Evolutionary conservation across 352 stramenopile genomes (phyloP).

Genomic region (Halophytophthora polymorphica): DNA sequence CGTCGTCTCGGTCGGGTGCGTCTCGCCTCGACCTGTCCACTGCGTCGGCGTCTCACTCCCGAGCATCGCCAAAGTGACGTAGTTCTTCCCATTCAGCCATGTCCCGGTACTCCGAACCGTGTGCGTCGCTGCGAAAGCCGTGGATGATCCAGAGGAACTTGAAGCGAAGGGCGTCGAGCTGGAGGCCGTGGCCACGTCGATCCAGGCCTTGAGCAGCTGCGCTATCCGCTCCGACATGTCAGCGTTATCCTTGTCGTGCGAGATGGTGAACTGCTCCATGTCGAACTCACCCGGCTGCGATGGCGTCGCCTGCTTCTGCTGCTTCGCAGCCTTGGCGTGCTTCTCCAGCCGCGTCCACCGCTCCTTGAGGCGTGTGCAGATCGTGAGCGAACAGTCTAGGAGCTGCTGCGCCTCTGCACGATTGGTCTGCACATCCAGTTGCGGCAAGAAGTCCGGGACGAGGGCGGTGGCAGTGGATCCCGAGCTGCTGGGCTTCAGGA

Average conservation of each 20-base stretch:
- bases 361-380: slow-evolving; percentile 57
- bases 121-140: background rate
- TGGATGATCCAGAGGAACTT: slow-evolving; percentile 6
- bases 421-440: slow-evolving; percentile 39
- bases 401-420: slow-evolving; percentile 43
- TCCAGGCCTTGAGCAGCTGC: slow-evolving; percentile 55
- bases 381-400: slow-evolving; percentile 51
- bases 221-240: slow-evolving; percentile 57
- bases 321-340: slow-evolving; percentile 25
- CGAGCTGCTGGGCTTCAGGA: slow-evolving; percentile 12
- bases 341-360: slow-evolving; percentile 62
- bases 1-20: background rate
- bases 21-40: background rate
- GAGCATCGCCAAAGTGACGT: slow-evolving; percentile 25
- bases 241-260: slow-evolving; percentile 40
- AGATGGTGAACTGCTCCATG: slow-evolving; percentile 55
- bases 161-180: slow-evolving; percentile 15
- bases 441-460: slow-evolving; percentile 46
- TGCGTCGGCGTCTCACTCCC: slow-evolving; percentile 11
- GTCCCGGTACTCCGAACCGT: no score
- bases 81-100: slow-evolving; percentile 8
- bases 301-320: slow-evolving; percentile 22
- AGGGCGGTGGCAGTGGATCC: slow-evolving; percentile 7
- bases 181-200: slow-evolving; percentile 30
- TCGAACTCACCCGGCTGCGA: slow-evolving; percentile 35